Conservation (phyloP, 345 rosid genomes). For the Cardamine occulta region DNA sequence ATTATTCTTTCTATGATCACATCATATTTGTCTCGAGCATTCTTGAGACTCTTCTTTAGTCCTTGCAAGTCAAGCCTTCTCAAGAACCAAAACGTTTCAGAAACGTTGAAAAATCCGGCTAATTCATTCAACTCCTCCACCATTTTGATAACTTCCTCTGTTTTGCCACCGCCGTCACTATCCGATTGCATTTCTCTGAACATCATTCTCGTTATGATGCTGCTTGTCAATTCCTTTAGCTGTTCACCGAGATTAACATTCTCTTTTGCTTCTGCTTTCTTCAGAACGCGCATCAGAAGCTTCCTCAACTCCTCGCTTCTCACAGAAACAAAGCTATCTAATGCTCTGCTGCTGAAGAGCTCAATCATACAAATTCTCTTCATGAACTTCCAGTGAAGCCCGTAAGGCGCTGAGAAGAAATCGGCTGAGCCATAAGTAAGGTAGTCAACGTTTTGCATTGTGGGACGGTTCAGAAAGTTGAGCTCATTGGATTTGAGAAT, state of each 20-base stretch:
- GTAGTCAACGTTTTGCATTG: constrained; percentile 58
- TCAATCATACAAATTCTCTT: constrained; percentile 73
- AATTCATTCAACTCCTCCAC: constrained; percentile 65
- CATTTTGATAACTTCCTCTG: constrained; percentile 56
- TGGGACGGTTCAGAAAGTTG: constrained; percentile 56
- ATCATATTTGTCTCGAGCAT: constrained; percentile 62
- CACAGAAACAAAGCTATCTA: constrained; percentile 51
- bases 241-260: constrained; percentile 52
- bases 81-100: constrained; percentile 74
- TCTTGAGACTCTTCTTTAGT: constrained; percentile 58
- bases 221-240: constrained; percentile 64
- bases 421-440: constrained; percentile 79
- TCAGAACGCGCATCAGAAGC: constrained; percentile 45
- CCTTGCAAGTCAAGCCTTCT: constrained; percentile 70
- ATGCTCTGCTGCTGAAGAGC: constrained; percentile 57
- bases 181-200: constrained; percentile 54
- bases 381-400: constrained; percentile 79
- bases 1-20: constrained; percentile 69
- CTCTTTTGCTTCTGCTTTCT: constrained; percentile 51
- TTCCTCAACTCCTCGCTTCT: constrained; percentile 53
- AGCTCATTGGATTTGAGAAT: constrained; percentile 64
- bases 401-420: constrained; percentile 68
- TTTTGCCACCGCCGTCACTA: constrained; percentile 39
- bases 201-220: constrained; percentile 64
- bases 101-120: constrained; percentile 58